Conservation (phyloP, 306 rosid species). For the Malus domestica region DNA sequence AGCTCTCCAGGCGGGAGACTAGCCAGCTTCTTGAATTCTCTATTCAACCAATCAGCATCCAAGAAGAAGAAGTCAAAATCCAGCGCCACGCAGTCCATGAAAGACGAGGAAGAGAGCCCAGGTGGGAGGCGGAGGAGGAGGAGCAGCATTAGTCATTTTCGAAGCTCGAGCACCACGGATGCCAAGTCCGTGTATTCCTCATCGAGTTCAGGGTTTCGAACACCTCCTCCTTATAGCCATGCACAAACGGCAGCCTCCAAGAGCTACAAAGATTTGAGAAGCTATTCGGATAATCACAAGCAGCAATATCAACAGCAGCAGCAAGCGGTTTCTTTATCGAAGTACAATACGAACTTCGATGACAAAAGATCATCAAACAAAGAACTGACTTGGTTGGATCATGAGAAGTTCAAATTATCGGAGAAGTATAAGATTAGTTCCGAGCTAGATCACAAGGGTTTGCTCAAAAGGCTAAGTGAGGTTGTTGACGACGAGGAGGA, state of each 20-base stretch:
- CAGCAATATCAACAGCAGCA: conserved; percentile 15
- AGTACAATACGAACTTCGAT: conserved; percentile 18
- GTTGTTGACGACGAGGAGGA: conserved; percentile 26
- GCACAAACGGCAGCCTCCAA: conserved; percentile 56
- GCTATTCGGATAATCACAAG: conserved; percentile 45
- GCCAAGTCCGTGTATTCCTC: conserved; percentile 58
- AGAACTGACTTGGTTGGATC: conserved; percentile 30
- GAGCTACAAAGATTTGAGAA: conserved; percentile 59
- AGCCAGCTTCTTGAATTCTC: conserved; percentile 88
- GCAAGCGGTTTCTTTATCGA: conserved; percentile 20
- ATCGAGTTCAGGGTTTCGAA: conserved; percentile 65
- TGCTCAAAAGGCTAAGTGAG: conserved; percentile 23
- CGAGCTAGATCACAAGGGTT: conserved; percentile 29
- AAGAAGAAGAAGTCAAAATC: conserved; percentile 88
- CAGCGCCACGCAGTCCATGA: conserved; percentile 49
- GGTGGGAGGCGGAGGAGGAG: conserved; percentile 68
- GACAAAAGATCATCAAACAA: conserved; percentile 35
- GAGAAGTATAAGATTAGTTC: conserved; percentile 43
- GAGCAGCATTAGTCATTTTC: conserved; percentile 88
- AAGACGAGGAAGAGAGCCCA: conserved; percentile 68
- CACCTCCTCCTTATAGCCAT: conserved; percentile 57
- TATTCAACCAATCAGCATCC: conserved; percentile 77
- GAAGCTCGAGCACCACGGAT: conserved; percentile 53
- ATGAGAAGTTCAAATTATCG: conserved; percentile 24
- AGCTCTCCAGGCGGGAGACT: conserved; percentile 93